A percentile compares a stretch with the other conserved stretches of the same genome.
Conservation (phyloP, 2,329 filamentous ascomycete species). For the Ascochyta rabiei region DNA sequence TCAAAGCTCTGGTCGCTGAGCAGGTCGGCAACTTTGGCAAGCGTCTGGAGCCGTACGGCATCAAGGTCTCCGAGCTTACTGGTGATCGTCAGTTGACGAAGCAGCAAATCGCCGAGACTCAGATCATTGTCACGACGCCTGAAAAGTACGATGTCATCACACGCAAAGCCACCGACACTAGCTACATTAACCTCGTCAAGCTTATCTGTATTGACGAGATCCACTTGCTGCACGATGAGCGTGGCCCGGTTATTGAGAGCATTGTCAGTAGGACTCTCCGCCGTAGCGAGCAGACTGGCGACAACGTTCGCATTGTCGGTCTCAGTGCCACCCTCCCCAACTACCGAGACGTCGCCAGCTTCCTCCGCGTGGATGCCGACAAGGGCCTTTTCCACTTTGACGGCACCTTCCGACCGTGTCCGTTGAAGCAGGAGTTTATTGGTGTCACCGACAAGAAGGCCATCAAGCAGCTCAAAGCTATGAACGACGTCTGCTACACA, state of each 20-base stretch:
- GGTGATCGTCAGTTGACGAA: constrained; percentile 98
- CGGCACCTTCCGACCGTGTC: constrained; percentile 89
- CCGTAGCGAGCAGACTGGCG: constrained; percentile 90
- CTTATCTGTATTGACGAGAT: constrained; percentile 98
- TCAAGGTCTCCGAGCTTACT: constrained; percentile 92
- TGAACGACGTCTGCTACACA: constrained; percentile 98
- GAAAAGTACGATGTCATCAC: constrained; percentile 99
- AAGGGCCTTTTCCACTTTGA: constrained; percentile 97
- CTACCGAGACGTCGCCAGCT: constrained; percentile 93
- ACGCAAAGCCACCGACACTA: constrained; percentile 93
- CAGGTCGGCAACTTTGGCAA: constrained; percentile 98
- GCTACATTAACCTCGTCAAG: constrained; percentile 95
- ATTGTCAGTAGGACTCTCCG: constrained; percentile 95
- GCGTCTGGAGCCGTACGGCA: constrained; percentile 86
- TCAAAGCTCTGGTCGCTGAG: constrained; percentile 96
- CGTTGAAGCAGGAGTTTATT: constrained; percentile 94
- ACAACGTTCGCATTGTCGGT: constrained; percentile 88
- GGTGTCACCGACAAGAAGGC: constrained; percentile 97
- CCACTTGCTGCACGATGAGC: constrained; percentile 94
- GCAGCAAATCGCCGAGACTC: constrained; percentile 96
- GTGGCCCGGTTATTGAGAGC: constrained; percentile 94
- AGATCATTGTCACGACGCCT: constrained; percentile 96
- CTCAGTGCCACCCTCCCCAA: constrained; percentile 95
- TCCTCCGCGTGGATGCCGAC: constrained; percentile 83
- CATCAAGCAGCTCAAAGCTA: constrained; percentile 97